A percentile compares a stretch with the other conserved stretches of the same genome.
Conservation (phyloP, 768 basidiomycete genomes). For the Auricularia sp. region DNA sequence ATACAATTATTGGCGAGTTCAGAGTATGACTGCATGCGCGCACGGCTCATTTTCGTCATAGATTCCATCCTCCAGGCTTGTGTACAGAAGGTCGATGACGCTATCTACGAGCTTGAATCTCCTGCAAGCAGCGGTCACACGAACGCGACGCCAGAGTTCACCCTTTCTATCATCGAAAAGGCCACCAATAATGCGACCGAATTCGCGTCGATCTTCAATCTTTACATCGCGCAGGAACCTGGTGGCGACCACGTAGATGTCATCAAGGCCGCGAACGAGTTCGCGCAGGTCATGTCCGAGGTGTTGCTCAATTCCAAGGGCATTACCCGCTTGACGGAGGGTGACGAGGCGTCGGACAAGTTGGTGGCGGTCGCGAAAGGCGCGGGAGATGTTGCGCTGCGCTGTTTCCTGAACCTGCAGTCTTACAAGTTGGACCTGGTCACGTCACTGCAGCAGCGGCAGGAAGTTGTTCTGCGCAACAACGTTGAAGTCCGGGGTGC, state of each 20-base stretch:
- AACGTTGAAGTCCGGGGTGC: constrained; percentile 79
- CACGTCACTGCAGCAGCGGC: constrained; percentile 54
- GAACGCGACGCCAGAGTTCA: constrained; percentile 97
- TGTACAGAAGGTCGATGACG: constrained; percentile 92
- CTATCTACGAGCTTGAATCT: constrained; percentile 95
- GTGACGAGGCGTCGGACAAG: constrained; percentile 88
- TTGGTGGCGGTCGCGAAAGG: constrained; percentile 74
- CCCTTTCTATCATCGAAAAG: constrained; percentile 96
- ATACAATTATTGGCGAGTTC: constrained; percentile 80
- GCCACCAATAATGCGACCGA: constrained; percentile 89
- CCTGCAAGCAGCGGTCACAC: constrained; percentile 89
- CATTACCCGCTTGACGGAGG: constrained; percentile 80
- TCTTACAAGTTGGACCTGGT: constrained; percentile 87
- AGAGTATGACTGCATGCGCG: constrained; percentile 1
- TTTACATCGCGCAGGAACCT: constrained; percentile 73
- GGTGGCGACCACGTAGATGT: constrained; percentile 97
- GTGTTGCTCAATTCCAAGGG: constrained; percentile 92
- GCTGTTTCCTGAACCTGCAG: constrained; percentile 92
- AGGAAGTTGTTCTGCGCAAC: constrained; percentile 81
- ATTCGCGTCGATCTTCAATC: constrained; percentile 89
- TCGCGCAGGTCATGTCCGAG: constrained; percentile 87
- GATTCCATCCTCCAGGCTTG: constrained; percentile 96
- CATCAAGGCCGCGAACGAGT: constrained; percentile 93
- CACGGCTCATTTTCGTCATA: constrained; percentile 18
- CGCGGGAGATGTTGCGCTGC: constrained; percentile 79